Base-by-base conservation (phyloP, 2,329 filamentous ascomycete species). In the Beauveria australis region DNA sequence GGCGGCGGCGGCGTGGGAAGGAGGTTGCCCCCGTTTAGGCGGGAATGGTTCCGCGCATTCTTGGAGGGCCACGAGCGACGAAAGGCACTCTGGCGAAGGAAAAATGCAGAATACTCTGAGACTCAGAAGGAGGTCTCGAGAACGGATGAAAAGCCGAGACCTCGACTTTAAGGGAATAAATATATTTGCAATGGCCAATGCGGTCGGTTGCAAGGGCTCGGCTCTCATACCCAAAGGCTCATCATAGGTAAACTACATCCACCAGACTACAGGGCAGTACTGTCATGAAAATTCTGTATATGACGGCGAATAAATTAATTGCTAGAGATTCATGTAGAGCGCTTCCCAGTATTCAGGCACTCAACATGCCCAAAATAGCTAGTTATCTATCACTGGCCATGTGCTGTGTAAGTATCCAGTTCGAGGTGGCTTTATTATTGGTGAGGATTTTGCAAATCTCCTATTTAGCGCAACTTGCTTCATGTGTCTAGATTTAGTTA, bases 31-130 rank as follows among this genome's bases (percentile, higher is more conserved):
- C 69, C 64, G 59, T 84, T 78, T 47, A 71, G 75, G 41, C 69
- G 71, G 52, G 72, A 70, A 62, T 84, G 81, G 81, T 71, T 75
- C 44, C 72, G 76, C 22, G 70, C 69, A 0, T 86, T 86, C 61
- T 75, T 82, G 66, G 75, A 74, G 3, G 83, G 81, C 0, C 80
- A 84, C 66, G 77, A 84, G 66, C 71, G 74, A 62, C 75, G 84
- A 53, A 85, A 82, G 70, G 28, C n/a, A 5, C 28, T 52, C 10
- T 52, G 49, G 49, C 49, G 30, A 24, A 30, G 49, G n/a, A 22
- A 37, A 16, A 52, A 52, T 52, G 49, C 28, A 24, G 49, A 52
- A 37, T 52, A 22, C 22, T 19, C n/a, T 18, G 30, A 24, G 22
- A 24, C 3, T 3, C 28, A 40, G 24, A 12, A 52, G 5, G 12